Evolutionary conservation across 2,329 filamentous ascomycete species (phyloP).

Genomic region (Cladosporium sp.): DNA sequence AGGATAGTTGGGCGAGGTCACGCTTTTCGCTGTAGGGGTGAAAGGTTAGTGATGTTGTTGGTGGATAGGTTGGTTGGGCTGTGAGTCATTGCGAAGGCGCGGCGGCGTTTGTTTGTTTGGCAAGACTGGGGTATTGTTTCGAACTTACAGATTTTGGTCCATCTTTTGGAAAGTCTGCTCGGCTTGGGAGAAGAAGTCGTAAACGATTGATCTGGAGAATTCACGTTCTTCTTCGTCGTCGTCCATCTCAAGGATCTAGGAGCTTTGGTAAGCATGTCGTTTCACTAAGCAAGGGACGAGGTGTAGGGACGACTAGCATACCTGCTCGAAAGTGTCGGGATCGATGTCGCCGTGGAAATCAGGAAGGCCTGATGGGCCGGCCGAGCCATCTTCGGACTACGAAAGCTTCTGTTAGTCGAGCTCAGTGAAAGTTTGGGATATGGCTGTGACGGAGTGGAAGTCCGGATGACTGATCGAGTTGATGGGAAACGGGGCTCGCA

Average conservation of each 20-base stretch:
- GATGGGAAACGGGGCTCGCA: background rate
- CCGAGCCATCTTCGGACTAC: conserved; percentile 44
- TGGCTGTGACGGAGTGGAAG: no score
- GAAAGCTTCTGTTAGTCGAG: background rate
- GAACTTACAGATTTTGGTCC: conserved; percentile 72
- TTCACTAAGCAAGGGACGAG: background rate
- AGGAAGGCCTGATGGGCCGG: conserved; percentile 51
- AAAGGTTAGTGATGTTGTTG: background rate
- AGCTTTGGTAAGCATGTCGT: background rate
- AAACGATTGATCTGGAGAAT: conserved; percentile 84
- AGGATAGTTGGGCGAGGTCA: conserved; percentile 71
- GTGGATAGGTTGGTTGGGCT: background rate
- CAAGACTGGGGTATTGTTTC: background rate
- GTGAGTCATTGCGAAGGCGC: background rate
- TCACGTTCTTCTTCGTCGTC: conserved; percentile 80
- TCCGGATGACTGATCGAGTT: no score
- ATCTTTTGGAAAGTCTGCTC: conserved; percentile 81
- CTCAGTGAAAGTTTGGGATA: no score
- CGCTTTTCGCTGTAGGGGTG: conserved; percentile 52
- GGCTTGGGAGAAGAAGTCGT: conserved; percentile 89
- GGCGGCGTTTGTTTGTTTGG: background rate
- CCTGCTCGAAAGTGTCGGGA: conserved; percentile 73
- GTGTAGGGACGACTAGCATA: conserved; percentile 12
- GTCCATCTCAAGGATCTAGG: conserved; percentile 88
- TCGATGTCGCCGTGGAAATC: conserved; percentile 77